phyloP scores from a whole-genome alignment of 805 yeast genomes.

The Hanseniaspora thailandica region DNA sequence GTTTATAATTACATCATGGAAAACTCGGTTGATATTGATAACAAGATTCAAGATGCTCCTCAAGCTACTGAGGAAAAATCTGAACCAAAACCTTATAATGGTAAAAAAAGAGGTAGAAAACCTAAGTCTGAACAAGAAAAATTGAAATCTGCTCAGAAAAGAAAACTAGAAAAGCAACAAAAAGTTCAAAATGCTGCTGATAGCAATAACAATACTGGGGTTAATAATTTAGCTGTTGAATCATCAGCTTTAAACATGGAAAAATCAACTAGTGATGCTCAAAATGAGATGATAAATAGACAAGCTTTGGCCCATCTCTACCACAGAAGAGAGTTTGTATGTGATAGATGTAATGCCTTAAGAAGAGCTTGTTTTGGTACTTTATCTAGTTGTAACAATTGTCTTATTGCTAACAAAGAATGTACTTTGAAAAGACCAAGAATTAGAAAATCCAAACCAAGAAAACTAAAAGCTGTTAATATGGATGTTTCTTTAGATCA shows the following conservation, averaged over 20 bases:
- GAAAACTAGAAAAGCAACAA: not conserved
- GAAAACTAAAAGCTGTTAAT: conserved; percentile 14
- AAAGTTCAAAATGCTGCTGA: not conserved
- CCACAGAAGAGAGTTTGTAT: conserved; percentile 15
- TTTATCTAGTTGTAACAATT: conserved; percentile 15
- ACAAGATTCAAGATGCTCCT: not conserved
- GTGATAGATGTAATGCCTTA: conserved; percentile 18
- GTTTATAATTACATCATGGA: not conserved
- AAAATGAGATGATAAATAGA: not conserved
- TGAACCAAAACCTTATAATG: not conserved
- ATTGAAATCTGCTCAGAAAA: not conserved
- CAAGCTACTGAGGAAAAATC: not conserved
- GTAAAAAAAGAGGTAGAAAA: conserved; percentile 14
- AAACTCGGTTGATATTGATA: not conserved
- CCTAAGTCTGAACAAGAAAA: conserved; percentile 5
- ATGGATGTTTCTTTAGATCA: conserved; percentile 2
- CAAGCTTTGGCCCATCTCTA: conserved; percentile 11
- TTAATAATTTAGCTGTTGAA: too few species aligned
- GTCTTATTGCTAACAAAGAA: conserved; percentile 16
- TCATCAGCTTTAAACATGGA: not conserved
- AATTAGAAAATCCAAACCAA: conserved; percentile 17
- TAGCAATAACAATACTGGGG: not conserved
- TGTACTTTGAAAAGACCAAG: conserved; percentile 16
- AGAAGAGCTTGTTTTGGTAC: conserved; percentile 19
- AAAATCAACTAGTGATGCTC: not conserved